Percentiles rank a stretch among this genome's conserved stretches.
phyloP scores from a whole-genome alignment of 352 stramenopile species.

The Porosira glacialis region DNA sequence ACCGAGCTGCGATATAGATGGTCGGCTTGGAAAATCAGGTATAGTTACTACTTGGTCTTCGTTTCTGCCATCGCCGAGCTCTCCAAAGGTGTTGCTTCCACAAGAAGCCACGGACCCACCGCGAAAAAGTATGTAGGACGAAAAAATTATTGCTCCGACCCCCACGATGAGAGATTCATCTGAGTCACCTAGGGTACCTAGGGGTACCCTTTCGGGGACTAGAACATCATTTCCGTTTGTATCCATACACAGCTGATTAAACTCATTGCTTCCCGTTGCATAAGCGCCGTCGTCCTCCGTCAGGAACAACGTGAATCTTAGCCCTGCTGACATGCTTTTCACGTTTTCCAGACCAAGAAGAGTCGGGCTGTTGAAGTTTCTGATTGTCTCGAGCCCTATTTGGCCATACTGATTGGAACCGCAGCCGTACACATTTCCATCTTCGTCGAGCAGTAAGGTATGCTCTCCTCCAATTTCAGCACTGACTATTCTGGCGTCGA shows the following conservation, averaged over 20 bases:
- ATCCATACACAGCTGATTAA: slow-evolving; percentile 35
- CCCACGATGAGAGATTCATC: neutral
- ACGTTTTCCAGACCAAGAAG: slow-evolving; percentile 18
- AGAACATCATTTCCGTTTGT: slow-evolving; percentile 29
- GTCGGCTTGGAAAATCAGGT: neutral
- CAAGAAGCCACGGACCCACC: neutral
- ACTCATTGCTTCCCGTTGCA: slow-evolving; percentile 41
- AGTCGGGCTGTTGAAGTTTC: slow-evolving; percentile 1
- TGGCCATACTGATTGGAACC: slow-evolving; percentile 45
- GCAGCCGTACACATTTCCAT: slow-evolving; percentile 36
- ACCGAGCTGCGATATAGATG: neutral
- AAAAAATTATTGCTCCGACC: neutral
- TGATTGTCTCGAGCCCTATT: slow-evolving; percentile 21
- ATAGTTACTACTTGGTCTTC: neutral
- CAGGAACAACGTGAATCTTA: slow-evolving; percentile 35
- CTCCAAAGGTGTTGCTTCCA: neutral
- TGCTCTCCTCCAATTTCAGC: slow-evolving; percentile 36
- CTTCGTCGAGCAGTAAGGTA: slow-evolving; percentile 25
- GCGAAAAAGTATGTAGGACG: neutral
- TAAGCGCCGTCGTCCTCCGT: slow-evolving; percentile 15
- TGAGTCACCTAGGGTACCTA: no score
- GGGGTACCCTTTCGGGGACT: no score
- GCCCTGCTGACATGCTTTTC: slow-evolving; percentile 15
- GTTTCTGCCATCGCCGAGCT: neutral
- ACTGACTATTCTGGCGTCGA: slow-evolving; percentile 3